phyloP scores from a whole-genome alignment of 345 rosid genomes.

The Anacardium occidentale region DNA sequence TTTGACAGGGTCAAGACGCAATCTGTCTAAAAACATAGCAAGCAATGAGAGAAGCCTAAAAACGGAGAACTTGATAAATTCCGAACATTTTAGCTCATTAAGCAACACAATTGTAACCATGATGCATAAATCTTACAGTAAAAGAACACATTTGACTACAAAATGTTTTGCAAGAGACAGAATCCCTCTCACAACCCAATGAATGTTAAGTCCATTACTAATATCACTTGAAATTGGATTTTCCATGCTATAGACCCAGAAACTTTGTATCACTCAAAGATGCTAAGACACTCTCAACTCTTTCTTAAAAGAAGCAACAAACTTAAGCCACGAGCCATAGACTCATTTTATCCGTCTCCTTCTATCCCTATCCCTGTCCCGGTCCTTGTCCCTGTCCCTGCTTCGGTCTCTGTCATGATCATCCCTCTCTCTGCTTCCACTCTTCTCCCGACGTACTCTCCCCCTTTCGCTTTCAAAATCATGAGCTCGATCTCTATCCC shows the following conservation, averaged over 20 bases:
- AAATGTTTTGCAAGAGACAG: slow-evolving; percentile 1
- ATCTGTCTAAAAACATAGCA: too few relatives aligned
- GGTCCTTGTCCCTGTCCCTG: slow-evolving; percentile 55
- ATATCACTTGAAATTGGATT: neutral
- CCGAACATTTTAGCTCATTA: neutral
- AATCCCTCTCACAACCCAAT: neutral
- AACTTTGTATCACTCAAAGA: neutral
- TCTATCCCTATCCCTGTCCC: slow-evolving; percentile 56
- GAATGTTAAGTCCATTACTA: neutral
- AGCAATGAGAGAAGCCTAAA: too few relatives aligned
- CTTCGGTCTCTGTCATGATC: slow-evolving; percentile 64
- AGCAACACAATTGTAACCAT: neutral
- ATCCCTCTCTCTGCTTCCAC: slow-evolving; percentile 69
- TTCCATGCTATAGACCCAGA: neutral
- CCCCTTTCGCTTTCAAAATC: slow-evolving; percentile 50
- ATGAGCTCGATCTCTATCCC: slow-evolving; percentile 49
- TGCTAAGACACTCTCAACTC: neutral
- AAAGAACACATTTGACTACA: slow-evolving; percentile 11
- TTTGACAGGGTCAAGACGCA: too few relatives aligned
- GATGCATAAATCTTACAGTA: neutral
- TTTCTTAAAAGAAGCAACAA: neutral
- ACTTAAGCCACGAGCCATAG: neutral
- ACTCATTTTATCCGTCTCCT: slow-evolving; percentile 54
- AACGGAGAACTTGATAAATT: neutral
- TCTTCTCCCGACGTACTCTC: slow-evolving; percentile 64